Evolutionary conservation across 2,329 filamentous ascomycete genomes (phyloP).

Genomic region (Raffaelea arxii): DNA sequence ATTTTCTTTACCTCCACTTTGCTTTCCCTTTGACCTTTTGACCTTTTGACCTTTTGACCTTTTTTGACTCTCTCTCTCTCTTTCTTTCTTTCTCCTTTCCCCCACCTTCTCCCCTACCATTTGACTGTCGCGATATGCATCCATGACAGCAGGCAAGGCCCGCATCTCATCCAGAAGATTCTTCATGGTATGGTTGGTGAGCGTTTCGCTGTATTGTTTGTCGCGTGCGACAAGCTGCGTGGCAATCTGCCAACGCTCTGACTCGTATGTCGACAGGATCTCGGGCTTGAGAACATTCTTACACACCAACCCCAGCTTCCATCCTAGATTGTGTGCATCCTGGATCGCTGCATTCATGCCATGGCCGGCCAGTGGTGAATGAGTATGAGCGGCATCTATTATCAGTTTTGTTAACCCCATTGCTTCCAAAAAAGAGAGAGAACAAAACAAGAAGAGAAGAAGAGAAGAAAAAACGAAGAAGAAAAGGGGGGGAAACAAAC

Average conservation of each 20-base stretch:
- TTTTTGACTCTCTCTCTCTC: too few species aligned
- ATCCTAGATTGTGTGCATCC: conserved; percentile 37
- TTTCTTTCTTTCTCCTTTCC: too few species aligned
- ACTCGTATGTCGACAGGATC: conserved; percentile 31
- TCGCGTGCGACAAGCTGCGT: conserved; percentile 49
- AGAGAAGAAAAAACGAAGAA: too few species aligned
- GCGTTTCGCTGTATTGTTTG: conserved; percentile 36
- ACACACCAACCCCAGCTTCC: conserved; percentile 30
- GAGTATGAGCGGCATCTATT: conserved; percentile 35
- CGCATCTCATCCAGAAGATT: conserved; percentile 41
- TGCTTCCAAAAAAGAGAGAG: conserved; percentile 51
- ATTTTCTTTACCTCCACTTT: too few species aligned
- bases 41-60: too few species aligned
- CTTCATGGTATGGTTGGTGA: conserved; percentile 40
- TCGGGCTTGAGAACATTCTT: conserved; percentile 21
- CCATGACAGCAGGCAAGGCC: conserved; percentile 6
- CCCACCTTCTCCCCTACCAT: too few species aligned
- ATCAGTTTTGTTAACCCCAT: not conserved
- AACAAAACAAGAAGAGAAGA: too few species aligned
- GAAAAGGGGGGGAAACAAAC: too few species aligned
- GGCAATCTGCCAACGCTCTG: conserved; percentile 43
- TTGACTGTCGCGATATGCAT: too few species aligned
- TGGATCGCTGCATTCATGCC: conserved; percentile 56
- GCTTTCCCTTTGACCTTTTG: too few species aligned
- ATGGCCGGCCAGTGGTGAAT: conserved; percentile 43